phyloP scores from a whole-genome alignment of 768 basidiomycete genomes.

The Lyophyllum atratum region DNA sequence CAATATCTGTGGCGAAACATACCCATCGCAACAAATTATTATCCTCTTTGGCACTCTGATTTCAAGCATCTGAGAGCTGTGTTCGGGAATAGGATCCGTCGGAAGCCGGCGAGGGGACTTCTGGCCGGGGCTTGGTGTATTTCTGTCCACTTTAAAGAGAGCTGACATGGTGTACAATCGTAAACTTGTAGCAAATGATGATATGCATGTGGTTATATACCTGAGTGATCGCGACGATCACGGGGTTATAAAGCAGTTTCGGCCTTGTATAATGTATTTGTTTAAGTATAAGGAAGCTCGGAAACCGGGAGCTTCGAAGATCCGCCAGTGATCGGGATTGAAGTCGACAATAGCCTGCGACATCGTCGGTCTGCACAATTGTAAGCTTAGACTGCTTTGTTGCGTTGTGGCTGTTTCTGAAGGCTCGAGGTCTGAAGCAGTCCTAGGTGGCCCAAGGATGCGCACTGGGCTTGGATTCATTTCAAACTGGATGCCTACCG shows the following conservation, averaged over 20 bases:
- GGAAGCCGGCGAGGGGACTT: constrained; percentile 30
- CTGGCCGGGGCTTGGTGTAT: constrained; percentile 3
- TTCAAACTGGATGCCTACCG: too few relatives aligned
- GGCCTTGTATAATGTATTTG: not conserved
- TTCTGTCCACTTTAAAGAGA: constrained; percentile 3
- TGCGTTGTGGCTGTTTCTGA: too few relatives aligned
- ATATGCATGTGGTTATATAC: not conserved
- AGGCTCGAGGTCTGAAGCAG: too few relatives aligned
- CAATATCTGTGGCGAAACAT: constrained; percentile 18
- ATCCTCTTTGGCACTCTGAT: constrained; percentile 52
- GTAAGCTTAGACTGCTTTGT: too few relatives aligned
- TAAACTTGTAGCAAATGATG: not conserved
- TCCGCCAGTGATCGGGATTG: not conserved
- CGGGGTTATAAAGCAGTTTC: not conserved
- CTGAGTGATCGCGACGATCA: constrained; percentile 7
- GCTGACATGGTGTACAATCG: constrained; percentile 5
- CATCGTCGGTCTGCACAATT: too few relatives aligned
- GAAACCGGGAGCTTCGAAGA: too few relatives aligned
- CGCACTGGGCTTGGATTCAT: too few relatives aligned
- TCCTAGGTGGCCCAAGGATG: too few relatives aligned
- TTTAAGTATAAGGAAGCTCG: too few relatives aligned
- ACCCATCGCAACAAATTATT: constrained; percentile 79
- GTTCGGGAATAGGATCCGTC: constrained; percentile 30
- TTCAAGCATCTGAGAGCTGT: constrained; percentile 15
- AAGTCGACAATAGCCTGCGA: not conserved